Evolutionary conservation across 768 basidiomycete genomes (phyloP), one percentile per base, ranked within the genome.

Genomic region (Plicaturopsis crispa): DNA sequence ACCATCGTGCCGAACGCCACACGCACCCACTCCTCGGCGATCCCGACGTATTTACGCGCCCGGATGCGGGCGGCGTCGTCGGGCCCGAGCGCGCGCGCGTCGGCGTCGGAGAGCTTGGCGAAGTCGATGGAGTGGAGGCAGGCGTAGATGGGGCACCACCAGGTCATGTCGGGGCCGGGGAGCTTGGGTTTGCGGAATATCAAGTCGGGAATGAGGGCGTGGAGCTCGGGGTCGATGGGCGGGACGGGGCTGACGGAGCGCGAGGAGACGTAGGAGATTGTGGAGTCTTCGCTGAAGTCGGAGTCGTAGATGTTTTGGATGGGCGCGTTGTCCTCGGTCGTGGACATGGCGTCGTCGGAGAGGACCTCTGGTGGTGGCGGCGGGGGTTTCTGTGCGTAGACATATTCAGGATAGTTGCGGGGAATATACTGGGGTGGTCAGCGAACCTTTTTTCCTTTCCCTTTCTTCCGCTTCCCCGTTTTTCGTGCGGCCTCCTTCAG

Each of bases 271-370:
- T 56, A 63, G 5, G 66, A 59, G 10, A 56, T 58, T 16, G 70
- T 67, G 4, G 75, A 75, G 5, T 54, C 49, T n/a, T 70, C 67
- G 8, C 72, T 73, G 50, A 80, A 80, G 48, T 81, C 78, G 0
- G 72, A 64, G 49, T 73, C 75, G 44, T 79, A 79, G 8, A 51
- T 48, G 38, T 50, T 60, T 33, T 49, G 35, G n/a, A n/a, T n/a
- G 37, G 11, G 34, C 38, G n/a, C 26, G 38, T 17, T 26, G 24
- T 10, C 33, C 46, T 17, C n/a, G n/a, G n/a, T n/a, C n/a, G n/a
- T n/a, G n/a, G n/a, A n/a, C n/a, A n/a, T n/a, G n/a, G n/a, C n/a
- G n/a, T n/a, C n/a, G n/a, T n/a, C n/a, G n/a, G n/a, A n/a, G n/a
- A n/a, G n/a, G n/a, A 13, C 41, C 1, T 60, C 58, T 10, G 50